These are phyloP conservation scores for Ustilago loliicola DNA, from an alignment of 1,284 basidiomycete genomes.

Conservation along the genomic window DNA sequence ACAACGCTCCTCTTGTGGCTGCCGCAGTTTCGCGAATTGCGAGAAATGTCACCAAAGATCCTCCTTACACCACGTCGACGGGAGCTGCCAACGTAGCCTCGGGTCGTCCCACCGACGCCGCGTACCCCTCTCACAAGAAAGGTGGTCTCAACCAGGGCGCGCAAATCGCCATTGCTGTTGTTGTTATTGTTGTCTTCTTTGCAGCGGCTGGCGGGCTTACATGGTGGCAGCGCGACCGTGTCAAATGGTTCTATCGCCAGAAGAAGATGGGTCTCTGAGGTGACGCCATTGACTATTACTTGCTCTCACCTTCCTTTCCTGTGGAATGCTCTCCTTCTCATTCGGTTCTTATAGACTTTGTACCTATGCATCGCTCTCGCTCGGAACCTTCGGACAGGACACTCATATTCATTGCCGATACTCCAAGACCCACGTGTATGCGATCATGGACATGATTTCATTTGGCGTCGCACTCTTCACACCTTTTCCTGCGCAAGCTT, in stretches of 20 bases:
- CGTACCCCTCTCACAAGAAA: conserved; percentile 24
- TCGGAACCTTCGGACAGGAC: background rate
- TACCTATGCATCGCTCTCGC: background rate
- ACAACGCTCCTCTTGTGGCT: conserved; percentile 86
- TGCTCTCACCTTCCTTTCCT: background rate
- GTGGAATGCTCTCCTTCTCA: background rate
- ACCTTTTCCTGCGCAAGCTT: background rate
- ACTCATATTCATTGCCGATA: background rate
- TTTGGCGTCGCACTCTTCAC: background rate
- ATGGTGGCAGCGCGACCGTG: conserved; percentile 72
- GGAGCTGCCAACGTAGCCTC: conserved; percentile 39
- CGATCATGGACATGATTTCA: background rate
- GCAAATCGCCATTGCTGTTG: conserved; percentile 76
- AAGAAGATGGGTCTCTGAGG: conserved; percentile 49
- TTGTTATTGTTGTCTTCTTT: conserved; percentile 77
- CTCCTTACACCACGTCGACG: conserved; percentile 77
- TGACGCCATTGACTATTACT: background rate
- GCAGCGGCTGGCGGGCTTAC: conserved; percentile 74
- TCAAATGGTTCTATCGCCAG: conserved; percentile 48
- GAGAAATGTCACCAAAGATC: conserved; percentile 78
- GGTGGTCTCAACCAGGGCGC: conserved; percentile 73
- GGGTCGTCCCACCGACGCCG: conserved; percentile 37
- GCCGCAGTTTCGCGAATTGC: conserved; percentile 81
- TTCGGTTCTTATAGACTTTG: background rate
- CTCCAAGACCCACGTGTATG: background rate